phyloP scores from a whole-genome alignment of 2,329 filamentous ascomycete species.

The Ceratocystis harringtonii region DNA sequence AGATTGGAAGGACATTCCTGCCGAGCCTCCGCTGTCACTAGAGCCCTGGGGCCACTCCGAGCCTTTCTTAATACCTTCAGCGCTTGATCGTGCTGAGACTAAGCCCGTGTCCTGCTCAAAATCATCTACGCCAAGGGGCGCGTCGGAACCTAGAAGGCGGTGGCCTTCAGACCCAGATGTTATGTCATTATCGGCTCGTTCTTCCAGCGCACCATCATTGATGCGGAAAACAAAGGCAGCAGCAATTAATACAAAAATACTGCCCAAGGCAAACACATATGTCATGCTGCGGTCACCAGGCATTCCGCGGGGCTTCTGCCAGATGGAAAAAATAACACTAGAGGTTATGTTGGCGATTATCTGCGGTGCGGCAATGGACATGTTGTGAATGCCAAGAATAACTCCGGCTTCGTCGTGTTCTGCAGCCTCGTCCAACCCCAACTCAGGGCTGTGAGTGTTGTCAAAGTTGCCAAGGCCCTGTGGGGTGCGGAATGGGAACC shows the following conservation, averaged over 20 bases:
- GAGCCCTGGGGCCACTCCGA: neutral
- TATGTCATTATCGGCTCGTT: slow-evolving; percentile 4
- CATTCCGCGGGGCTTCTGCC: slow-evolving; percentile 74
- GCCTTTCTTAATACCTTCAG: neutral
- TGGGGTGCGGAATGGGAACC: slow-evolving; percentile 16
- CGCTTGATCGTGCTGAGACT: neutral
- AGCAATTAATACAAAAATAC: slow-evolving; percentile 60
- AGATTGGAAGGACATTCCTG: neutral
- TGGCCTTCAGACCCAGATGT: neutral
- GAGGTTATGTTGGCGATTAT: slow-evolving; percentile 78
- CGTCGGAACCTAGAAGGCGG: neutral
- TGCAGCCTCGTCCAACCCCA: slow-evolving; percentile 36
- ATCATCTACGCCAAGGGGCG: neutral
- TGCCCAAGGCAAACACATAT: slow-evolving; percentile 74
- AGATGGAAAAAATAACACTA: slow-evolving; percentile 65
- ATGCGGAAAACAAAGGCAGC: slow-evolving; percentile 57
- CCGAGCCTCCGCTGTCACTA: neutral
- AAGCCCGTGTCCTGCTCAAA: neutral
- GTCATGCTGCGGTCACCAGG: slow-evolving; percentile 78
- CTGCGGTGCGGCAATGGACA: slow-evolving; percentile 81
- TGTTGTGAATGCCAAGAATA: slow-evolving; percentile 89
- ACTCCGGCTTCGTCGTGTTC: slow-evolving; percentile 69
- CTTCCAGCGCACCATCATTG: slow-evolving; percentile 22
- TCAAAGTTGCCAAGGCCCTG: slow-evolving; percentile 15
- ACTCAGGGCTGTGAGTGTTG: slow-evolving; percentile 18